Base-by-base conservation (phyloP, 331 rosid genomes). In the Quercus phellos region DNA sequence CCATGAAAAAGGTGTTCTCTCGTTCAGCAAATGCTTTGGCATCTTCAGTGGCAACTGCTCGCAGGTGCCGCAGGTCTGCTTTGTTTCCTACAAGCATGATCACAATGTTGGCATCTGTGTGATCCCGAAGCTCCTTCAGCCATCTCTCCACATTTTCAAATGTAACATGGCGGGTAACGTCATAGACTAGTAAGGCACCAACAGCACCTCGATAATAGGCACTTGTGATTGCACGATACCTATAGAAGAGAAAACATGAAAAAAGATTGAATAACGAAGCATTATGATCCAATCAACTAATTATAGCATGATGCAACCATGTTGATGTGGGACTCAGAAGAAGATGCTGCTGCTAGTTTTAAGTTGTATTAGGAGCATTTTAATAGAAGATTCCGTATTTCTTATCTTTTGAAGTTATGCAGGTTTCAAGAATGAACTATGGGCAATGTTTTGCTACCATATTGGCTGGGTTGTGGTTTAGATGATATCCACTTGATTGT, bases 201-300 rank as follows among this genome's bases (percentile, higher is more conserved):
- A 89, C 97, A 17, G 96, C 97, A 64, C 96, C 94, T 3, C 97
- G 83, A 68, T 92, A 92, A 75, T 92, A 92, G 58, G 97, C 97
- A 74, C 94, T 92, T 2, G 97, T 92, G 76, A 92, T 92, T 68
- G 97, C 96, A 51, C 97, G 96, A 70, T 92, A 92, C 94, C 97
- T 92, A 30, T 1, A 78, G 30, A 60, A 26, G 66, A 74, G 38
- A 42, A 70, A 54, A 68, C 13, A 3, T 13, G 42, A 55, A 72
- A 72, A 29, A 19, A 76, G 78, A 76, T 32, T n/a, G 24, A 63
- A 66, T 66, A 18, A 12, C 12, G n/a, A 13, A 22, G 21, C 64
- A 9, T 13, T 42, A 30, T 29, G 17, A 55, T 51, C 68, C 70
- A 70, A 51, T 53, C 29, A 29, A 70, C 70, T 53, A 53, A 55